phyloP scores from a whole-genome alignment of 2,329 filamentous ascomycete genomes.

The Elsinoe batatas region DNA sequence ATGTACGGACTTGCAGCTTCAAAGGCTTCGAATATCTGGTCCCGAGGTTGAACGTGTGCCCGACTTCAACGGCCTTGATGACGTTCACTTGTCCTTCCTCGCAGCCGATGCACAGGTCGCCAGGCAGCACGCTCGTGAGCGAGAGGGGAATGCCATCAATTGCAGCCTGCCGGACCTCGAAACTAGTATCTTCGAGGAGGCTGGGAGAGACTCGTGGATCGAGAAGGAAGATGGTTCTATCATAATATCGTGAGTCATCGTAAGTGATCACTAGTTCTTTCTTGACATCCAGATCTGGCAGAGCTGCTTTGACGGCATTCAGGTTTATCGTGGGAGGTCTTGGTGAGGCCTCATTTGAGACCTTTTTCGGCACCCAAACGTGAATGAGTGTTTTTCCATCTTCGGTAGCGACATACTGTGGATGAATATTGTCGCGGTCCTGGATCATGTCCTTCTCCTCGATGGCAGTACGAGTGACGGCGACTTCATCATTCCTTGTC shows the following conservation, averaged over 20 bases:
- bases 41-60: constrained; percentile 90
- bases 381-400: constrained; percentile 60
- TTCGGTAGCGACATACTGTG: constrained; percentile 56
- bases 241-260: no score
- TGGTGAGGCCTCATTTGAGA: constrained; percentile 18
- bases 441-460: background rate
- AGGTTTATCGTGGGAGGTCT: constrained; percentile 39
- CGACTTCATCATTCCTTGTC: constrained; percentile 78
- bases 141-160: constrained; percentile 39
- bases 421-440: constrained; percentile 18
- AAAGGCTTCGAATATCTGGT: constrained; percentile 77
- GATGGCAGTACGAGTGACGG: constrained; percentile 3
- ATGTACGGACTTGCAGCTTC: constrained; percentile 47
- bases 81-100: constrained; percentile 50
- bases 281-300: constrained; percentile 57
- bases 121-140: constrained; percentile 54
- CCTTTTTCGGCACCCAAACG: constrained; percentile 51
- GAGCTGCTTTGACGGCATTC: constrained; percentile 55
- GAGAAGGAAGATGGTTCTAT: constrained; percentile 16
- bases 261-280: no score
- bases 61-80: constrained; percentile 73
- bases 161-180: background rate
- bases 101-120: constrained; percentile 67
- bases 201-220: constrained; percentile 19
- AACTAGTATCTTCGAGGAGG: background rate